Evolutionary conservation across 495 filamentous ascomycete species (phyloP).

Genomic region (Lasiosphaeriaceae sp.): DNA sequence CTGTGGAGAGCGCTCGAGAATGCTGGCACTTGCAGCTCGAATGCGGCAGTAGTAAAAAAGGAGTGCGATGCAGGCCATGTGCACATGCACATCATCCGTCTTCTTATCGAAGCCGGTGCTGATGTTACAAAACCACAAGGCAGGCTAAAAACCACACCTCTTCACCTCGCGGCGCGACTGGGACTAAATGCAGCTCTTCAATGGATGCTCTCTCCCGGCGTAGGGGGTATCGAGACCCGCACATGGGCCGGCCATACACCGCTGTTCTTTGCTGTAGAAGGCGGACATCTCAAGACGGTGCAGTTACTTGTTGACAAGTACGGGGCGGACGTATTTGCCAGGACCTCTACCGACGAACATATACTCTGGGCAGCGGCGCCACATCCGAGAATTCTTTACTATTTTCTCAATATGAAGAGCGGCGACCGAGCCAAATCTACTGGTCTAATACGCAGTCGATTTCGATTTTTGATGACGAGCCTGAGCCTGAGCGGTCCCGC

Average conservation of each 20-base stretch:
- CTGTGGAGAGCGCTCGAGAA: neutral
- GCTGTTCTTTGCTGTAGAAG: conserved; percentile 27
- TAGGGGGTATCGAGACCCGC: conserved; percentile 4
- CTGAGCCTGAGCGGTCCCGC: too few species aligned
- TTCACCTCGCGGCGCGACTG: conserved; percentile 13
- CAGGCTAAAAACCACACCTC: conserved; percentile 8
- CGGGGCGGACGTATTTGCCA: conserved; percentile 24
- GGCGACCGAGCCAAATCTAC: neutral
- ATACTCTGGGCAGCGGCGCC: conserved; percentile 9
- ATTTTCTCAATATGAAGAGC: conserved; percentile 3
- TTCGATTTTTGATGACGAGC: neutral
- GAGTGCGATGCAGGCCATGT: neutral
- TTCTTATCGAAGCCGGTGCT: conserved; percentile 7
- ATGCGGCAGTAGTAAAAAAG: neutral
- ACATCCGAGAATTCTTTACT: conserved; percentile 2
- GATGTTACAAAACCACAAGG: conserved; percentile 7
- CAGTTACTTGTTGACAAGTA: conserved; percentile 23
- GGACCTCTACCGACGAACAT: conserved; percentile 7
- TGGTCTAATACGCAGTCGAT: neutral
- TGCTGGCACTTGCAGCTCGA: neutral
- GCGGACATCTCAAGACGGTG: conserved; percentile 26
- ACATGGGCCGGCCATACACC: conserved; percentile 17
- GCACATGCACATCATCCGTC: conserved; percentile 1
- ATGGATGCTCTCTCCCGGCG: conserved; percentile 15
- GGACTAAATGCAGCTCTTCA: conserved; percentile 7